Conservation (phyloP, 208 protist genomes). For the Wallacemonas sp. region DNA sequence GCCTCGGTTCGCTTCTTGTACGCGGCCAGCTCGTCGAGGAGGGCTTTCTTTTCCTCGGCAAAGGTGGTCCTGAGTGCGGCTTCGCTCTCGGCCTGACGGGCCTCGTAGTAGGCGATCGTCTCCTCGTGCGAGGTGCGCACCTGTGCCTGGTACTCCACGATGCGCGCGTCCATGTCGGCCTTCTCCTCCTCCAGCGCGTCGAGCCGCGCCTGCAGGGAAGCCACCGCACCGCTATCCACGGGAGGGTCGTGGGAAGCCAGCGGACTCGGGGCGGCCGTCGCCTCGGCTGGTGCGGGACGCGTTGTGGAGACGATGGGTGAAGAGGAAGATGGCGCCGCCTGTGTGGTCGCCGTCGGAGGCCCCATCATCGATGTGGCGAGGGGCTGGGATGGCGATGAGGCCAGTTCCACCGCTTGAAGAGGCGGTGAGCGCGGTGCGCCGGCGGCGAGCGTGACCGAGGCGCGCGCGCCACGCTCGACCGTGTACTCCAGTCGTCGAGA, state of each 20-base stretch:
- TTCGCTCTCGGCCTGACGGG: constrained; percentile 16
- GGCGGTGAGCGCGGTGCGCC: not conserved
- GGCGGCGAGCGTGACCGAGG: no score
- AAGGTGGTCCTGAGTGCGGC: not conserved
- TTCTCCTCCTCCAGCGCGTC: constrained; percentile 32
- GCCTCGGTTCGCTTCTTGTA: not conserved
- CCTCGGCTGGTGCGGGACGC: not conserved
- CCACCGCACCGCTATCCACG: not conserved
- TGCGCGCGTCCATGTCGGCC: constrained; percentile 24
- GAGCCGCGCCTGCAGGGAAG: constrained; percentile 23
- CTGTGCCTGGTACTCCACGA: constrained; percentile 43
- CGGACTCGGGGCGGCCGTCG: not conserved
- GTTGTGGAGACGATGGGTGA: not conserved
- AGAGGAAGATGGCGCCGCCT: not conserved
- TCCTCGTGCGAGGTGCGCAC: constrained; percentile 35
- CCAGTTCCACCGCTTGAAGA: not conserved
- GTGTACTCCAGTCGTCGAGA: constrained; percentile 7
- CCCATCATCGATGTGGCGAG: not conserved
- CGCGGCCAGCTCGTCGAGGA: constrained; percentile 12
- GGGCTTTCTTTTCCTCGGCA: not conserved
- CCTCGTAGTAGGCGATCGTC: constrained; percentile 53
- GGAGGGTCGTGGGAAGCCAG: not conserved
- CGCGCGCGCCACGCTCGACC: constrained; percentile 3
- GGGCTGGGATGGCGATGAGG: not conserved
- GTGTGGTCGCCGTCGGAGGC: not conserved